Base-by-base conservation (phyloP, 371 early-diverging fungal genomes). In the Lichtheimia hyalospora region DNA sequence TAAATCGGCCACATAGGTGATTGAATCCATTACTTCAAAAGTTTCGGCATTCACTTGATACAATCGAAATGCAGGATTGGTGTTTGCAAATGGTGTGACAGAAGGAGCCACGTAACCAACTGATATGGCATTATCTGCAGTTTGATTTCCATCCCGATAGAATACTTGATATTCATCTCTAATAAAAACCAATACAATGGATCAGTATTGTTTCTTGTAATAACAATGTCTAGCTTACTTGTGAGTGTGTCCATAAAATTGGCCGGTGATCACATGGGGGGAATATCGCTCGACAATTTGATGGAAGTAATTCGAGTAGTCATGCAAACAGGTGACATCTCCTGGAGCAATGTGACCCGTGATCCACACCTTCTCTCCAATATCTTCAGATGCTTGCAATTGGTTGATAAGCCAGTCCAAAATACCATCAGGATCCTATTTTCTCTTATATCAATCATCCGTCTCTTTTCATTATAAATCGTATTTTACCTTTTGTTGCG, bases 181-280 rank as follows among this genome's bases (percentile, higher is more conserved):
- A 24, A 24, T 13, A 46, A 7, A 63, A 52, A 57, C 14, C 10
- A 39, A 20, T 8, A 34, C 15, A 10, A 52, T 34, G 7, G 25
- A 21, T 42, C 14, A 16, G 34, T 34, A 14, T 28, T 25, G 15
- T 54, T 54, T 12, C 18, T 28, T 43, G 5, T 21, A 23, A 5
- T 23, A n/a, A 28, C 5, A 34, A 18, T 3, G 3, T 51, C 28
- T 10, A 18, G 46, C 61, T 58, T 68, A 75, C 80, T 67, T 71
- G 64, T 85, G 85, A 21, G 81, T 79, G 51, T 85, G 85, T 14
- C 85, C 85, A 72, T 79, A 85, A 68, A 85, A 85, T 61, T 85
- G 85, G 16, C 69, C 82, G 6, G 82, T 75, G 67, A 85, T 81
- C 20, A 85, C 81, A 57, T 85, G 84, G 16, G 79, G 82, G 6